These are phyloP conservation scores for Russula earlei DNA, from an alignment of 768 basidiomycete genomes.

Conservation along the genomic window DNA sequence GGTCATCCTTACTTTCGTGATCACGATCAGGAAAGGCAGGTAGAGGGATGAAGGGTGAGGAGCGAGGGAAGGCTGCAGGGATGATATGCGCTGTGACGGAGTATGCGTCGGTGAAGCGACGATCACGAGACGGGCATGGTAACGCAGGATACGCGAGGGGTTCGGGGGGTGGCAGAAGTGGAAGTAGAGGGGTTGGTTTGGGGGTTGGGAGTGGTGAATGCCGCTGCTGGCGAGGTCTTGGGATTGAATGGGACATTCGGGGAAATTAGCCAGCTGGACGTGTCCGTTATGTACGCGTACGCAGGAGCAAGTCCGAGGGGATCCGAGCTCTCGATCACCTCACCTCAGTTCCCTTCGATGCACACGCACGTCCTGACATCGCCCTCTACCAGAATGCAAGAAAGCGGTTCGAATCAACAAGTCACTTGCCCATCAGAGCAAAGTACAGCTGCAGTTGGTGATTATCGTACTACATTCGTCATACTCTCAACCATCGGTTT, in stretches of 20 bases:
- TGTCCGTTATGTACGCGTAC: too few relatives aligned
- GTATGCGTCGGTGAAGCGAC: constrained; percentile 23
- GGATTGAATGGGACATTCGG: neutral
- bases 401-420: too few relatives aligned
- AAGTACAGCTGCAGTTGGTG: too few relatives aligned
- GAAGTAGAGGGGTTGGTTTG: neutral
- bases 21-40: constrained; percentile 26
- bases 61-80: constrained; percentile 44
- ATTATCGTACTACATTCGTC: too few relatives aligned
- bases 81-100: constrained; percentile 45
- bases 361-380: too few relatives aligned
- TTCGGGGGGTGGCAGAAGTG: constrained; percentile 1
- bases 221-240: neutral
- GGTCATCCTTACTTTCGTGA: constrained; percentile 31
- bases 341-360: too few relatives aligned
- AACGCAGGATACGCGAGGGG: constrained; percentile 33
- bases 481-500: too few relatives aligned
- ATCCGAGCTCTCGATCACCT: too few relatives aligned
- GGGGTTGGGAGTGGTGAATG: neutral
- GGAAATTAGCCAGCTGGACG: too few relatives aligned
- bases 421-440: too few relatives aligned
- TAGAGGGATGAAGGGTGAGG: constrained; percentile 33
- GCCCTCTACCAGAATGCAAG: too few relatives aligned
- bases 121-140: constrained; percentile 25
- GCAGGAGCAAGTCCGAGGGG: too few relatives aligned